Percentiles rank a stretch among this genome's conserved stretches.
Conservation (phyloP, 1,284 basidiomycete genomes). For the Boletus semigastroideus region DNA sequence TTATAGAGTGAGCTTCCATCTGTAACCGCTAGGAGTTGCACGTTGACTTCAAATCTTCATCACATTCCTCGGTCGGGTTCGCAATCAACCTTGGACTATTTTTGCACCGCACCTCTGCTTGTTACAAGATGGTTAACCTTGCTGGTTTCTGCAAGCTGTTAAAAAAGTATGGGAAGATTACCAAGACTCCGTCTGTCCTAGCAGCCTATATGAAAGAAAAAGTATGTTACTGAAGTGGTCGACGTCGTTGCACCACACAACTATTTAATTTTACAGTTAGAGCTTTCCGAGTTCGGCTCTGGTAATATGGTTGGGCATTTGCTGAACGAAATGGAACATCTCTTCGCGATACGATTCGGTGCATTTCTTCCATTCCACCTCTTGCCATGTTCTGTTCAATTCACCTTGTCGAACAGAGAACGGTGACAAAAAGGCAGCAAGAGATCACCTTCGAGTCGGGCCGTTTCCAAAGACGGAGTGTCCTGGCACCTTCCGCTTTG, state of each 20-base stretch:
- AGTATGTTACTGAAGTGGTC: slow-evolving; percentile 36
- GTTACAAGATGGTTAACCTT: slow-evolving; percentile 75
- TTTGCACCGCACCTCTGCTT: not conserved
- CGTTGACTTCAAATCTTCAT: not conserved
- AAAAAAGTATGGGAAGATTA: slow-evolving; percentile 92
- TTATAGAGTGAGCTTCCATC: slow-evolving; percentile 62
- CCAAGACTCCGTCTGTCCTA: slow-evolving; percentile 59
- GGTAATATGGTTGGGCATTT: slow-evolving; percentile 63
- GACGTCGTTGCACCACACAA: not conserved
- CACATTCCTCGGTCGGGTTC: not conserved
- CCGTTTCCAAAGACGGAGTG: slow-evolving; percentile 66
- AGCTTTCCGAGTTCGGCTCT: slow-evolving; percentile 59
- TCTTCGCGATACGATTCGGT: slow-evolving; percentile 79
- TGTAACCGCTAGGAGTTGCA: slow-evolving; percentile 4
- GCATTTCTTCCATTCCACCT: slow-evolving; percentile 23
- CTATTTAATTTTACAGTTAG: slow-evolving; percentile 45
- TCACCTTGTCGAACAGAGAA: slow-evolving; percentile 48
- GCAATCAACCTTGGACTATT: not conserved
- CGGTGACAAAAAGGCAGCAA: slow-evolving; percentile 82
- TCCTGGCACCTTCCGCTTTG: slow-evolving; percentile 73
- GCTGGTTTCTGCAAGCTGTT: slow-evolving; percentile 90
- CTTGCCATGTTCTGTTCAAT: not conserved
- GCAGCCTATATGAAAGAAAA: slow-evolving; percentile 75
- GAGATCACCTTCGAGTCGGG: slow-evolving; percentile 63
- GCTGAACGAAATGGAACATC: slow-evolving; percentile 71